A percentile compares a stretch with the other conserved stretches of the same genome.
Evolutionary conservation across 306 rosid species (phyloP).

Genomic region (Ammopiptanthus mongolicus): DNA sequence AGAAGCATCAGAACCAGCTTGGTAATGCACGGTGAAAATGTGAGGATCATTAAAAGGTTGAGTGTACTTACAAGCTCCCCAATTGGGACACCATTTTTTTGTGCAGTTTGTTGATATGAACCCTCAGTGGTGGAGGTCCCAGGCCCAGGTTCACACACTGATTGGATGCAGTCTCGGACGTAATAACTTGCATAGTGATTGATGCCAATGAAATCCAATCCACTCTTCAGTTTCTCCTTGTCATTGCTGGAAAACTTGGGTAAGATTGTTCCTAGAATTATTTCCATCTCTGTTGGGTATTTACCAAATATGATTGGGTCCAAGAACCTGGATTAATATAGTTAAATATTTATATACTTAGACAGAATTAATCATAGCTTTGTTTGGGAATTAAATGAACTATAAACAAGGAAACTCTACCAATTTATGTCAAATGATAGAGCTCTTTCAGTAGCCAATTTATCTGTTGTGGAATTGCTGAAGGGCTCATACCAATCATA

Average conservation of each 20-base stretch:
- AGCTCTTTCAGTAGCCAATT: constrained; percentile 59
- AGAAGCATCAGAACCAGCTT: not conserved
- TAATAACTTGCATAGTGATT: constrained; percentile 66
- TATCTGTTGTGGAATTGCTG: constrained; percentile 51
- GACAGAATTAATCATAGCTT: not conserved
- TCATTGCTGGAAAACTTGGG: constrained; percentile 50
- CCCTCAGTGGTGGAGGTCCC: constrained; percentile 59
- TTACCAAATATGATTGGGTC: constrained; percentile 58
- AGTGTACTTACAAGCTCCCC: constrained; percentile 52
- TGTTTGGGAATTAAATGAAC: not conserved
- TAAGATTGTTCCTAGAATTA: constrained; percentile 39
- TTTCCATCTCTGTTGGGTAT: constrained; percentile 61
- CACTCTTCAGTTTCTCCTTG: constrained; percentile 32
- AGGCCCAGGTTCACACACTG: constrained; percentile 40
- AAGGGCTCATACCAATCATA: constrained; percentile 49
- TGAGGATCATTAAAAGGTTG: not conserved
- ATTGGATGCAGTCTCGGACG: constrained; percentile 48
- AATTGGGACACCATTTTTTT: constrained; percentile 39
- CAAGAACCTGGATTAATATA: constrained; percentile 44
- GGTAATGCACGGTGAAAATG: not conserved
- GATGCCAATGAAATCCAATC: constrained; percentile 70
- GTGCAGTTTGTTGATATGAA: constrained; percentile 17
- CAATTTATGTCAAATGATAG: constrained; percentile 46
- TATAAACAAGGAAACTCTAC: constrained; percentile 21
- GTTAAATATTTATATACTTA: not conserved